Conservation (phyloP, 768 basidiomycete genomes). For the Boletus vinaceobasis region DNA sequence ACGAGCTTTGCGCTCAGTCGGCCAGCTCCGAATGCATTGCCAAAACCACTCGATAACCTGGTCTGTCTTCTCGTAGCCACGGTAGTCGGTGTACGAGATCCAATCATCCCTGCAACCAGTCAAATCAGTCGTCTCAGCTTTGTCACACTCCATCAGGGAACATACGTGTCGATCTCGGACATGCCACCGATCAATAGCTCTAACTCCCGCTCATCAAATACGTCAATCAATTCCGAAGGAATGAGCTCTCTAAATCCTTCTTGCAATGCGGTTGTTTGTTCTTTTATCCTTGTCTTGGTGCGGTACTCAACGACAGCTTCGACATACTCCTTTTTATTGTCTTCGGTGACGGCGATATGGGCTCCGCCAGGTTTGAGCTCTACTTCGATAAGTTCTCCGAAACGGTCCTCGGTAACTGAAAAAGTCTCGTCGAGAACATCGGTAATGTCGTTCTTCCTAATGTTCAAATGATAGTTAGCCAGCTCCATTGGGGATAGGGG, state of each 20-base stretch:
- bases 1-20: conserved; percentile 82
- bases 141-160: conserved; percentile 2
- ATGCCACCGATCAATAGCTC: conserved; percentile 91
- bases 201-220: conserved; percentile 89
- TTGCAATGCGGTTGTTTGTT: conserved; percentile 85
- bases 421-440: conserved; percentile 73
- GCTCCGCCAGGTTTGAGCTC: conserved; percentile 64
- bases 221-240: conserved; percentile 77
- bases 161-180: conserved; percentile 85
- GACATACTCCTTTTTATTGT: conserved; percentile 78
- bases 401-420: conserved; percentile 67
- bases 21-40: conserved; percentile 89
- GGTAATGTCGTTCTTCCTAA: conserved; percentile 73
- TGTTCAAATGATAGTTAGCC: neutral
- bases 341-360: conserved; percentile 61
- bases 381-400: conserved; percentile 66
- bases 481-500: neutral
- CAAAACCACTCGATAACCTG: conserved; percentile 95
- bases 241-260: conserved; percentile 82
- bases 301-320: conserved; percentile 78
- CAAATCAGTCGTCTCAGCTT: neutral
- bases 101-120: conserved; percentile 65
- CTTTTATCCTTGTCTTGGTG: conserved; percentile 75
- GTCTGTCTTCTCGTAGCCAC: conserved; percentile 81
- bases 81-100: conserved; percentile 93